phyloP scores from a whole-genome alignment of 179 eudicot genomes.

The Beta macrorhiza region DNA sequence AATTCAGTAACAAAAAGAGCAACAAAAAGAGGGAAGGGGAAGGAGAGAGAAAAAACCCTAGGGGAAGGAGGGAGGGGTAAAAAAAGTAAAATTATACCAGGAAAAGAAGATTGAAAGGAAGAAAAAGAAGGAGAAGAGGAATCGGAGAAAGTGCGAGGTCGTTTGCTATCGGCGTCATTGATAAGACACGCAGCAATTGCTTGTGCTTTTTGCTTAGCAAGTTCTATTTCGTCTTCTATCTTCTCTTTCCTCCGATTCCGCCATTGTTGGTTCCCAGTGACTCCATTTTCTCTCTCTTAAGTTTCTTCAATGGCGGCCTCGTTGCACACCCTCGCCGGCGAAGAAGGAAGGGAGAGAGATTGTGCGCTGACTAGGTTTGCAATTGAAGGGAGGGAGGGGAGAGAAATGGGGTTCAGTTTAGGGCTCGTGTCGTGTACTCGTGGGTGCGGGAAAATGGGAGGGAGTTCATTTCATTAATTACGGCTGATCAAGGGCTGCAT shows the following conservation, averaged over 20 bases:
- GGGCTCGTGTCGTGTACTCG: too few species aligned
- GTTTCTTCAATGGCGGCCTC: constrained; percentile 2
- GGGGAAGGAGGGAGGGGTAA: neutral
- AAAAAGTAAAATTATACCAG: constrained; percentile 4
- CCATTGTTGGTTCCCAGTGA: neutral
- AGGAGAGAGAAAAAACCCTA: neutral
- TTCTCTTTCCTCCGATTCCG: constrained; percentile 33
- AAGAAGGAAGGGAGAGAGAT: too few species aligned
- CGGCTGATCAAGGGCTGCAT: too few species aligned
- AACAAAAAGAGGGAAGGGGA: neutral
- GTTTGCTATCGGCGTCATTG: constrained; percentile 56
- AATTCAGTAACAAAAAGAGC: neutral
- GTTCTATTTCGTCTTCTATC: constrained; percentile 48
- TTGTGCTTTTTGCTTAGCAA: constrained; percentile 71
- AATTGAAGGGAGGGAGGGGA: too few species aligned
- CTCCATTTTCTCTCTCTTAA: neutral
- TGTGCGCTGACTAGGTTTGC: too few species aligned
- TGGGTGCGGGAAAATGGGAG: too few species aligned
- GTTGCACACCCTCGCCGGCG: too few species aligned
- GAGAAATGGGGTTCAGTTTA: too few species aligned
- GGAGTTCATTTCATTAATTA: too few species aligned
- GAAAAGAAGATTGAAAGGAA: constrained; percentile 18
- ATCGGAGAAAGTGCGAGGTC: constrained; percentile 36
- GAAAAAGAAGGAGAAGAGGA: constrained; percentile 18
- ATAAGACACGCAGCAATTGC: constrained; percentile 69